Conservation (phyloP, 805 yeast species). For the Kodamaea sagamina region DNA sequence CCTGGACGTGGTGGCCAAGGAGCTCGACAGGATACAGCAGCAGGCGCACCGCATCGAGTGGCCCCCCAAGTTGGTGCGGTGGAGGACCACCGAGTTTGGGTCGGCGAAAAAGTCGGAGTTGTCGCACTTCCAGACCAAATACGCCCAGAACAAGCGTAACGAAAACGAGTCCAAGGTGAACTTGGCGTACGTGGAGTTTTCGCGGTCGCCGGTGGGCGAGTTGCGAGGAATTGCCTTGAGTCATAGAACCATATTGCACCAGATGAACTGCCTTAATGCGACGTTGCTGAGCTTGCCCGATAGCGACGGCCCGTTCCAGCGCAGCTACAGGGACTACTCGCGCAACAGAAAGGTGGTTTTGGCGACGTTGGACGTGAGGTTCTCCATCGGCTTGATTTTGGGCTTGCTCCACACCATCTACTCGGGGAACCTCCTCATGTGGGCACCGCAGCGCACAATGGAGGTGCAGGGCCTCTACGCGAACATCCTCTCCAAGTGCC, state of each 20-base stretch:
- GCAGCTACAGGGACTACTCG: conserved; percentile 33
- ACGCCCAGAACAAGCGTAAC: conserved; percentile 2
- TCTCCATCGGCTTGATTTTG: conserved; percentile 79
- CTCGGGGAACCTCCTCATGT: conserved; percentile 77
- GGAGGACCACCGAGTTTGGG: conserved; percentile 91
- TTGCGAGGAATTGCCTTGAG: conserved; percentile 90
- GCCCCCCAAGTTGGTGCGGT: conserved; percentile 73
- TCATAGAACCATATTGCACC: conserved; percentile 84
- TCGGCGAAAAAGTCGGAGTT: conserved; percentile 43
- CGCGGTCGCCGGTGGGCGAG: conserved; percentile 88
- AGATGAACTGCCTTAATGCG: conserved; percentile 73
- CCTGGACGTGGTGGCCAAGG: conserved; percentile 76
- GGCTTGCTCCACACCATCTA: conserved; percentile 81
- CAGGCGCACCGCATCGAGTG: conserved; percentile 51
- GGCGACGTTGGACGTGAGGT: conserved; percentile 45
- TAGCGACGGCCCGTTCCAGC: conserved; percentile 54
- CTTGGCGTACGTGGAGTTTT: conserved; percentile 90
- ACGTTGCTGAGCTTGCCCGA: conserved; percentile 68
- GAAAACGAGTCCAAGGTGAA: conserved; percentile 38
- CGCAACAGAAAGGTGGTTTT: conserved; percentile 54
- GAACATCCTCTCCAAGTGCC: conserved; percentile 65
- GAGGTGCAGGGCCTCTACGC: conserved; percentile 88
- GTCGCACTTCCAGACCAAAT: conserved; percentile 24
- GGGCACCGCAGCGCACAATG: conserved; percentile 75
- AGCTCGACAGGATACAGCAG: conserved; percentile 61